Conservation (phyloP, 768 basidiomycete genomes). For the Leucosporidium creatinivorum region DNA sequence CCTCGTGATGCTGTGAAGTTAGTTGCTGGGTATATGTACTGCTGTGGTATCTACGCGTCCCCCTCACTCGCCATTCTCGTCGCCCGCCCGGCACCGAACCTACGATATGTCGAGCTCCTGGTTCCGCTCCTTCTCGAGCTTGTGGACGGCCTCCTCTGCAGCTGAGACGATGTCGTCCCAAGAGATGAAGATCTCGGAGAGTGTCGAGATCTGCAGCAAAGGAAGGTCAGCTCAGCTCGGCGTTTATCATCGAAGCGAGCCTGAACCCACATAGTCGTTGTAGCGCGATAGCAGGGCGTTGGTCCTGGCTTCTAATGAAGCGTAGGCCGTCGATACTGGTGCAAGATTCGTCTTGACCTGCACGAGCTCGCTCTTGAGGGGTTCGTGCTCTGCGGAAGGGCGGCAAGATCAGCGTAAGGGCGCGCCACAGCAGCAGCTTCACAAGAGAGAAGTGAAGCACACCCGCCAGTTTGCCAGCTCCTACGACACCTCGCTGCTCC, state of each 20-base stretch:
- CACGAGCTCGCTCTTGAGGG: conserved; percentile 7
- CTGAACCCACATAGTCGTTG: conserved; percentile 26
- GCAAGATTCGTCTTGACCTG: conserved; percentile 11
- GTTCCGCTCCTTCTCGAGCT: conserved; percentile 22
- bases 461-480: conserved; percentile 27
- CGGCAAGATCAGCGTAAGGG: not conserved
- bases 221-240: not conserved
- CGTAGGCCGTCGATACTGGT: conserved; percentile 29
- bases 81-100: not conserved
- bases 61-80: too few species aligned
- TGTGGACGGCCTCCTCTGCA: conserved; percentile 22
- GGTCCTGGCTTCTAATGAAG: conserved; percentile 9
- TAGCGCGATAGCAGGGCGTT: conserved; percentile 12
- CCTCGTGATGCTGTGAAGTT: too few species aligned
- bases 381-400: conserved; percentile 16
- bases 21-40: too few species aligned
- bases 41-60: too few species aligned
- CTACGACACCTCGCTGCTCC: conserved; percentile 21
- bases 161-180: conserved; percentile 31
- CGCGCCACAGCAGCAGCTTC: not conserved
- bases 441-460: not conserved
- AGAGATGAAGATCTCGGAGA: conserved; percentile 33
- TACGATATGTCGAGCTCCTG: conserved; percentile 4
- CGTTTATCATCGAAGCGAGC: too few species aligned
- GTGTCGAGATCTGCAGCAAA: conserved; percentile 25